Conservation (phyloP, 2,329 filamentous ascomycete species). For the Colletotrichum camelliae region DNA sequence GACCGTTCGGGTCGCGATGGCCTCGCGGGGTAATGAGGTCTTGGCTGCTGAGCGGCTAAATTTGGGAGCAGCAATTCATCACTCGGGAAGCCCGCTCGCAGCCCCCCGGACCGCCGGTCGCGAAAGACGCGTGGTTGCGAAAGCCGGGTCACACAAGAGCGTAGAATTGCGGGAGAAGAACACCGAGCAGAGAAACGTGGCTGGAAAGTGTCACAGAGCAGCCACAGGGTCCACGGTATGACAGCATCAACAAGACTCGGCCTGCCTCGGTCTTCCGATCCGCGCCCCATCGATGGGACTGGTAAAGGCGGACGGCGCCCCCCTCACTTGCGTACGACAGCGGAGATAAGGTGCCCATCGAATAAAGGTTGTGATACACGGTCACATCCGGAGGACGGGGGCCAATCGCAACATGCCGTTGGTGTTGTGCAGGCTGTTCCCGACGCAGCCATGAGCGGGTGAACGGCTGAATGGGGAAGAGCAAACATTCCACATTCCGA, state of each 20-base stretch:
- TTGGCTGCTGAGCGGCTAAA: slow-evolving; percentile 1
- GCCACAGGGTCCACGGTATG: not conserved
- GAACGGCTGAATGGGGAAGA: not conserved
- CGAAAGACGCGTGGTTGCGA: not conserved
- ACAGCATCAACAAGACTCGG: not conserved
- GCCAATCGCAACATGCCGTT: not conserved
- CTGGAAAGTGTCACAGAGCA: not conserved
- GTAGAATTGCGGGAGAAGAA: not conserved
- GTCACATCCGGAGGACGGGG: not conserved
- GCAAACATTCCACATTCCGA: not conserved
- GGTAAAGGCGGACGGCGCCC: not conserved
- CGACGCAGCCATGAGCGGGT: not conserved
- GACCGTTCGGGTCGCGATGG: not conserved
- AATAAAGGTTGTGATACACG: not conserved
- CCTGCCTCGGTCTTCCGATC: not conserved
- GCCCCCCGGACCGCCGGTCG: not conserved
- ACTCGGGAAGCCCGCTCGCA: not conserved
- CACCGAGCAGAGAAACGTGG: not conserved
- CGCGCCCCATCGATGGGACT: not conserved
- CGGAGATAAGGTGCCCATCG: not conserved
- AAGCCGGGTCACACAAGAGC: not conserved
- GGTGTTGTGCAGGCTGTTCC: not conserved
- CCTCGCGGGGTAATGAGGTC: not conserved
- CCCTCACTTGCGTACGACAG: not conserved
- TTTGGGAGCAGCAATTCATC: not conserved